These are phyloP conservation scores for Rhodosporidiobolus odoratus DNA, from an alignment of 768 basidiomycete genomes.

Conservation along the genomic window DNA sequence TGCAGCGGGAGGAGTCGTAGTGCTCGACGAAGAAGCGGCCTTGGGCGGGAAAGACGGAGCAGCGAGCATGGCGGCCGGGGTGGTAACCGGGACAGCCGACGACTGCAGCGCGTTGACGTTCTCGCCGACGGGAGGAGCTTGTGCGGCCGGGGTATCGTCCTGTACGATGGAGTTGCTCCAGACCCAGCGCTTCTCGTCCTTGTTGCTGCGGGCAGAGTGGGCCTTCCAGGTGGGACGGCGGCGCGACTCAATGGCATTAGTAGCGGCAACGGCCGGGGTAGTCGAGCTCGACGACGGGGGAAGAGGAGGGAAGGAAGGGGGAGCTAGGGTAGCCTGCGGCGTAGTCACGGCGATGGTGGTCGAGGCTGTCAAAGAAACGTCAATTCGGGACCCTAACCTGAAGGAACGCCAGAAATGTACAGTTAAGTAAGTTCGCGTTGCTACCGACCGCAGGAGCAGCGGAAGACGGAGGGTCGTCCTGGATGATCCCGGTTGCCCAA, in stretches of 20 bases:
- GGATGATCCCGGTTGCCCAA: conserved; percentile 12
- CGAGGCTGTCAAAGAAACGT: background rate
- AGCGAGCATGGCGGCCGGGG: conserved; percentile 11
- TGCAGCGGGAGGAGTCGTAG: background rate
- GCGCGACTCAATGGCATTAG: background rate
- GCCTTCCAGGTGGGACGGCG: background rate
- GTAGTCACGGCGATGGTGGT: background rate
- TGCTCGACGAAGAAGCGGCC: background rate
- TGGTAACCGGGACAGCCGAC: background rate
- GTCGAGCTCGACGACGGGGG: background rate
- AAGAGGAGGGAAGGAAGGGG: background rate
- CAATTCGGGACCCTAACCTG: background rate
- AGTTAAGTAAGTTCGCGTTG: conserved; percentile 19
- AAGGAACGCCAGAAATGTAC: background rate
- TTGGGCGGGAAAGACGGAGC: conserved; percentile 23
- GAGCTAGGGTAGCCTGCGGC: background rate
- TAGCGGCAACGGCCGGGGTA: background rate
- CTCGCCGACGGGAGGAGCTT: background rate
- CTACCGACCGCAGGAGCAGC: conserved; percentile 1
- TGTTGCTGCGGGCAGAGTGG: background rate
- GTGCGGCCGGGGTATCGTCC: background rate
- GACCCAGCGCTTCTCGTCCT: background rate
- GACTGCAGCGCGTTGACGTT: background rate
- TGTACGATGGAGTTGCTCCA: background rate
- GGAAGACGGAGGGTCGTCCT: conserved; percentile 20